Conservation (phyloP, 2,329 filamentous ascomycete genomes). For the Verticillium longisporum region DNA sequence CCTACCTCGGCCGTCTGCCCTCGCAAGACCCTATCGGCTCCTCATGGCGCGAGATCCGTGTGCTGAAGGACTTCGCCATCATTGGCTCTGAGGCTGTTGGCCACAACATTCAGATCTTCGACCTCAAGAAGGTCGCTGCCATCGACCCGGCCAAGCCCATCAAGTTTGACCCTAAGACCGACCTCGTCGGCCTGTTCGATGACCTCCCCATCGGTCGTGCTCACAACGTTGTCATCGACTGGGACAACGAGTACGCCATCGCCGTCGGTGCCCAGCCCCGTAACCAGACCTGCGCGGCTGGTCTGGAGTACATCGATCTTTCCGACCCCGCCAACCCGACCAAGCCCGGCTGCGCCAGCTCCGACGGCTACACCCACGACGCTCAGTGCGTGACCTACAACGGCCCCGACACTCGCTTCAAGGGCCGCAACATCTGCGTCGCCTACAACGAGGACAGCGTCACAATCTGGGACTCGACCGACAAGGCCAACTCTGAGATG, state of each 20-base stretch:
- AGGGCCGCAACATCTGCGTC: slow-evolving; percentile 23
- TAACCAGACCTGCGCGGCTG: slow-evolving; percentile 33
- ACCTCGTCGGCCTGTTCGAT: slow-evolving; percentile 27
- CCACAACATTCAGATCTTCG: slow-evolving; percentile 58
- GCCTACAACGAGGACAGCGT: slow-evolving; percentile 35
- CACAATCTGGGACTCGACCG: slow-evolving; percentile 35
- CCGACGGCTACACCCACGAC: slow-evolving; percentile 47
- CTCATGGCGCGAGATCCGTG: slow-evolving; percentile 33
- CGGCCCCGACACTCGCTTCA: slow-evolving; percentile 37
- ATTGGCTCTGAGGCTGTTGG: slow-evolving; percentile 33
- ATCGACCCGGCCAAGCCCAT: slow-evolving; percentile 3
- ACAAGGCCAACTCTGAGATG: slow-evolving; percentile 28
- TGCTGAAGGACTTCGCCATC: slow-evolving; percentile 25
- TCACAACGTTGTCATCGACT: slow-evolving; percentile 46
- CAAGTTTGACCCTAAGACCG: slow-evolving; percentile 14
- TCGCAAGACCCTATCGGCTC: slow-evolving; percentile 25
- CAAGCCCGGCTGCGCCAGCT: slow-evolving; percentile 39
- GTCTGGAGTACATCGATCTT: slow-evolving; percentile 49
- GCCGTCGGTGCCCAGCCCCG: slow-evolving; percentile 31
- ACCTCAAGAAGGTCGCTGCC: slow-evolving; percentile 44
- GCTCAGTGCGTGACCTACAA: slow-evolving; percentile 45
- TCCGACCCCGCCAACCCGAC: slow-evolving; percentile 41
- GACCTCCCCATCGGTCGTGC: slow-evolving; percentile 29
- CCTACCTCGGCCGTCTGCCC: slow-evolving; percentile 38
- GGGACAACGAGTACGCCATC: slow-evolving; percentile 36